Evolutionary conservation across 2,329 filamentous ascomycete genomes (phyloP).

Genomic region (Akanthomyces muscarius): DNA sequence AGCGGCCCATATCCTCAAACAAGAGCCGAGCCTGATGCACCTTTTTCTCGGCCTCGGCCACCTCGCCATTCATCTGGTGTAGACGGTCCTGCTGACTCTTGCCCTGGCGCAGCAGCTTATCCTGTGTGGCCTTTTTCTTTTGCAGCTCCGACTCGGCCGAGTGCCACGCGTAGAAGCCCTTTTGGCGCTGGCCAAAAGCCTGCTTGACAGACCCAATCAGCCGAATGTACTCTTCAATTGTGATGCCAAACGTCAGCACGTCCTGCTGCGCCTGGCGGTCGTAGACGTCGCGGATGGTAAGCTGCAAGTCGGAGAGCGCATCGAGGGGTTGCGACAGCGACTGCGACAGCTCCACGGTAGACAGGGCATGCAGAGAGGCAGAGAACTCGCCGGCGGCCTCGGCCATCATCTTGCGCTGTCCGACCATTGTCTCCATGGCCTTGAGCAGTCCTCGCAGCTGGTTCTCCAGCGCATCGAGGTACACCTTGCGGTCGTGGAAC

Average conservation of each 20-base stretch:
- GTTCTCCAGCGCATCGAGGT: constrained; percentile 88
- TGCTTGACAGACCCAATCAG: constrained; percentile 93
- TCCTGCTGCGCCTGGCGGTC: constrained; percentile 97
- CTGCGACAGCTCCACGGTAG: constrained; percentile 87
- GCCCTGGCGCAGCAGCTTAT: constrained; percentile 91
- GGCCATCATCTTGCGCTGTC: constrained; percentile 86
- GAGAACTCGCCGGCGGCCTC: constrained; percentile 94
- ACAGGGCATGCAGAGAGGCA: constrained; percentile 84
- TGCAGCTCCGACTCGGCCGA: constrained; percentile 81
- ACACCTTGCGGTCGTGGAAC: constrained; percentile 96
- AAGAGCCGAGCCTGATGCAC: constrained; percentile 84
- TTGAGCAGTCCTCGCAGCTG: constrained; percentile 89
- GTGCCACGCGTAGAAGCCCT: constrained; percentile 94
- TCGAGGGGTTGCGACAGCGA: constrained; percentile 84
- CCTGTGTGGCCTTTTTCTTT: constrained; percentile 84
- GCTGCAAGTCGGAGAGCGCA: constrained; percentile 85
- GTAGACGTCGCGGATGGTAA: constrained; percentile 91
- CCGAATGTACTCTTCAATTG: constrained; percentile 96
- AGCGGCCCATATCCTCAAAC: constrained; percentile 94
- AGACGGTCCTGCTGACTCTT: constrained; percentile 94
- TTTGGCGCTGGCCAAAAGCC: constrained; percentile 87
- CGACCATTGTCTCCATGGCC: constrained; percentile 88
- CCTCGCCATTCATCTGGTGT: constrained; percentile 87
- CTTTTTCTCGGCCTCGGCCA: constrained; percentile 89
- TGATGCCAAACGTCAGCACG: constrained; percentile 91